Base-by-base conservation (phyloP, 495 filamentous ascomycete genomes). In the Pyronema domesticum region DNA sequence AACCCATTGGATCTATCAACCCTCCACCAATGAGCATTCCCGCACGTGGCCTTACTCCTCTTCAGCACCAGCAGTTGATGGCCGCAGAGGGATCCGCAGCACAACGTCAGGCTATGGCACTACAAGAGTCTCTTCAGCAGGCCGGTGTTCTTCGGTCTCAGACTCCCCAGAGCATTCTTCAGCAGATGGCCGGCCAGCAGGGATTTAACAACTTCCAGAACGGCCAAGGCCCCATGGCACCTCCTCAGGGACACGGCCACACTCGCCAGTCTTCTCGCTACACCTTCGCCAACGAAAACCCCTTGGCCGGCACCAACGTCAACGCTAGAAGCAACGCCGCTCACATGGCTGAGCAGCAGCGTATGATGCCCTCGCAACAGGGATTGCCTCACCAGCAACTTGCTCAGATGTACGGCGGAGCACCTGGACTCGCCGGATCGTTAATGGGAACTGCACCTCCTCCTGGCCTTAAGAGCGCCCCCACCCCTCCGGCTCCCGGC, bases 401-500 rank as follows among this genome's bases (percentile, higher is more conserved):
- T 55, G 73, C 68, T 58, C 81, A 80, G 59, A 80, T 78, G 61
- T 86, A 80, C 63, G 76, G 63, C 51, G 55, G 62, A 15, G 47
- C 59, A n/a, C 59, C 59, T 35, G 57, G 57, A 14, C 60, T 61
- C 43, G 45, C 57, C 40, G 57, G 55, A 35, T 61, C 59, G 52
- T 14, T 64, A 33, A 46, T 62, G 15, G 62, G 62, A 30, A 52
- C 78, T 13, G 88, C 89, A 3, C 91, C 91, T 13, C 93, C 93
- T 47, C 93, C 93, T 1, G 93, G 93, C 2, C 75, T 99, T 51
- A 96, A 99, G 71, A 87, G 88, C 3, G 84, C 86, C 1, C 87
- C 87, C 34, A 94, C 88, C 9, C 89, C 91, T 47, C 91, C 91
- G 5, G 63, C 63, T 39, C 63, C 63, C 3, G 63, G 63, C 17